A percentile compares a stretch with the other conserved stretches of the same genome.
Conservation (phyloP, 345 rosid species). For the Sisymbrium irio region DNA sequence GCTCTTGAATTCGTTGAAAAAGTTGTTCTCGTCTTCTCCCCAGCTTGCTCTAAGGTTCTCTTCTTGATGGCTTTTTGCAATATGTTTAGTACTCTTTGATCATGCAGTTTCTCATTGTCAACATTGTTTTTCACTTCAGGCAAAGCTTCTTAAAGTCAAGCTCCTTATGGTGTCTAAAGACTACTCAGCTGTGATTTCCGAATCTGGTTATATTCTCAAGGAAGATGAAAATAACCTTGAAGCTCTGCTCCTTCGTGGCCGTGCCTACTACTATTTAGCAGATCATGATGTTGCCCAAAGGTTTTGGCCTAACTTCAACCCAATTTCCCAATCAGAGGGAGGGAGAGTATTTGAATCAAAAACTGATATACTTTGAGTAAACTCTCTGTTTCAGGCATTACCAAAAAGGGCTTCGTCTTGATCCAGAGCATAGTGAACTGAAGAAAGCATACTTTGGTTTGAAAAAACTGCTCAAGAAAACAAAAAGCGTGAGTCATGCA, state of each 20-base stretch:
- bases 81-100: not conserved
- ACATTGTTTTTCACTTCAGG: slow-evolving; percentile 43
- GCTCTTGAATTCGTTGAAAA: slow-evolving; percentile 79
- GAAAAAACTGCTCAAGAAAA: slow-evolving; percentile 91
- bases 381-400: slow-evolving; percentile 64
- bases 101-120: not conserved
- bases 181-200: slow-evolving; percentile 79
- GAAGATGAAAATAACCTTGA: slow-evolving; percentile 87
- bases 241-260: slow-evolving; percentile 91
- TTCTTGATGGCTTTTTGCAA: not conserved
- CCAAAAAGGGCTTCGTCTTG: slow-evolving; percentile 95
- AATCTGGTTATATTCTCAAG: slow-evolving; percentile 77
- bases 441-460: slow-evolving; percentile 96
- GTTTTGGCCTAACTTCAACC: slow-evolving; percentile 37
- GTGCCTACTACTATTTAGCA: slow-evolving; percentile 96
- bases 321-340: not conserved
- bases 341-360: not conserved
- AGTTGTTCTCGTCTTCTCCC: slow-evolving; percentile 94
- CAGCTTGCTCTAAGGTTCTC: slow-evolving; percentile 82
- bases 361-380: slow-evolving; percentile 7
- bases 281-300: slow-evolving; percentile 97
- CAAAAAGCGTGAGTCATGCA: slow-evolving; percentile 70
- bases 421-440: slow-evolving; percentile 91
- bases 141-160: slow-evolving; percentile 76
- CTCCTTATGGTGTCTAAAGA: slow-evolving; percentile 68